Evolutionary conservation across 2,329 filamentous ascomycete genomes (phyloP).

Genomic region (Amauroascus niger): DNA sequence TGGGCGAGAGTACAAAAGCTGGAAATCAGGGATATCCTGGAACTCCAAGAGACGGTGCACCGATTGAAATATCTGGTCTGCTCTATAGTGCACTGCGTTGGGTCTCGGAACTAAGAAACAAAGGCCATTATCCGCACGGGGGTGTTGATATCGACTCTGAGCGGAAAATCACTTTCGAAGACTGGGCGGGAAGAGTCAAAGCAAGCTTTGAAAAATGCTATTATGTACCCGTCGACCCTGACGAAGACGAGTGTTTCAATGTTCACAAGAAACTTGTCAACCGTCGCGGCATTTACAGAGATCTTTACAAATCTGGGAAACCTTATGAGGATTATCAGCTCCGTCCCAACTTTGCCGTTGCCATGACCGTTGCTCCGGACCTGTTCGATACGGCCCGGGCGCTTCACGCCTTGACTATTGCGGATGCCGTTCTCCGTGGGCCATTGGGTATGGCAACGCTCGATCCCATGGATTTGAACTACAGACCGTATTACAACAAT

Average conservation of each 20-base stretch:
- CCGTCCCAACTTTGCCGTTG: conserved; percentile 85
- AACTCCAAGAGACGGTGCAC: conserved; percentile 91
- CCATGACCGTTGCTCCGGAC: conserved; percentile 85
- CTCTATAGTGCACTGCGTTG: conserved; percentile 82
- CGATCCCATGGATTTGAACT: conserved; percentile 84
- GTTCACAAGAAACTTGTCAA: conserved; percentile 72
- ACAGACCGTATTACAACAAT: conserved; percentile 90
- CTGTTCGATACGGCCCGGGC: conserved; percentile 75
- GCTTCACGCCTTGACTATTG: conserved; percentile 65
- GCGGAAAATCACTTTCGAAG: conserved; percentile 55
- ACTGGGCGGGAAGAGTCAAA: conserved; percentile 74
- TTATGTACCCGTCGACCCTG: conserved; percentile 62
- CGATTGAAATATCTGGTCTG: conserved; percentile 88
- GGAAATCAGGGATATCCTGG: conserved; percentile 88
- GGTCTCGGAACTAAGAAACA: conserved; percentile 57
- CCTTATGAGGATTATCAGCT: conserved; percentile 97
- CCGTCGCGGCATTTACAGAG: conserved; percentile 94
- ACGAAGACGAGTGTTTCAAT: conserved; percentile 67
- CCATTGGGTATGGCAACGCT: conserved; percentile 93
- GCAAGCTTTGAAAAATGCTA: conserved; percentile 86
- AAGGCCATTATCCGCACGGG: conserved; percentile 62
- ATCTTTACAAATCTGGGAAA: conserved; percentile 85
- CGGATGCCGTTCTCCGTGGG: conserved; percentile 69
- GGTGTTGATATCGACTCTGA: conserved; percentile 60
- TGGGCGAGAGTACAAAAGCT: conserved; percentile 92